Percentiles rank a stretch among this genome's conserved stretches.
Conservation (phyloP, 140 eudicot species). For the Anethum foeniculum region DNA sequence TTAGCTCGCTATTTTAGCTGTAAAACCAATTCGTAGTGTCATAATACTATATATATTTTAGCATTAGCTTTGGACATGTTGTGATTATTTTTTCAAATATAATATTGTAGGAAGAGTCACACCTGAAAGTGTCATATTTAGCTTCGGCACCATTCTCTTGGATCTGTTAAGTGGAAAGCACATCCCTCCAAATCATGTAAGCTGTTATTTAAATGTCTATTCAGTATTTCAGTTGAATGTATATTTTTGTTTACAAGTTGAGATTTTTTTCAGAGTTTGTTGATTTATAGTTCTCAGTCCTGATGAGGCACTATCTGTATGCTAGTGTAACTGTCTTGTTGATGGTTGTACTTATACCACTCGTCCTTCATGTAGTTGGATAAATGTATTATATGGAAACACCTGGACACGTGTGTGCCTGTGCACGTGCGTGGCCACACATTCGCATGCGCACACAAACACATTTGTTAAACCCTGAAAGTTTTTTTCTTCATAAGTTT, state of each 20-base stretch:
- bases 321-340: not conserved
- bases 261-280: not conserved
- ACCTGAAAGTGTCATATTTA: conserved; percentile 75
- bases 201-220: conserved; percentile 8
- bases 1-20: no score
- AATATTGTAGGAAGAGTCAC: conserved; percentile 72
- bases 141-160: conserved; percentile 83
- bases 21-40: not conserved
- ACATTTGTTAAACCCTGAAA: not conserved
- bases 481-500: not conserved
- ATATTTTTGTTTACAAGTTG: not conserved
- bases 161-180: conserved; percentile 91
- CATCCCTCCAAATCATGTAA: conserved; percentile 92
- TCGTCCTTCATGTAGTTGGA: not conserved
- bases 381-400: not conserved
- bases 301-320: not conserved
- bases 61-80: not conserved
- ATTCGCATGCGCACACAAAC: not conserved
- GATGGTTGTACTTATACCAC: not conserved
- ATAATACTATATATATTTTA: not conserved
- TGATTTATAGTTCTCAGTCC: not conserved
- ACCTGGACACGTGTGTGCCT: not conserved
- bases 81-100: not conserved
- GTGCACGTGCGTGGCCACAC: not conserved
- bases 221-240: conserved; percentile 2